Percentiles rank a stretch among this genome's conserved stretches.
Conservation (phyloP, 306 rosid species). For the Cicer cuneatum region DNA sequence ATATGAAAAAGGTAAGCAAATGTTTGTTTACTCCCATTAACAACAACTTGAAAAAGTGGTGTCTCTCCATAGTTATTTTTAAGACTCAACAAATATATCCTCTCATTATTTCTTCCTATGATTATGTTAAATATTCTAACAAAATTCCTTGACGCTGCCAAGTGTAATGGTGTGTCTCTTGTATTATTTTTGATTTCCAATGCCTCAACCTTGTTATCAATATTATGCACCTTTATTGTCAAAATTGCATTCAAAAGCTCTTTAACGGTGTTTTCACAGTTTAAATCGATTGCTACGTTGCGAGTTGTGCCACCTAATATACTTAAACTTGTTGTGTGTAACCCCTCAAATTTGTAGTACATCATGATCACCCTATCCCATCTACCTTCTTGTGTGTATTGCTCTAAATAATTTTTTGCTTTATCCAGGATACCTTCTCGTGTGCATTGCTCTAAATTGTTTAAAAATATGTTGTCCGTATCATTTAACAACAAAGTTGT, state of each 20-base stretch:
- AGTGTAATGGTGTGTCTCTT: conserved; percentile 36
- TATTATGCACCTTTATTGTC: background rate
- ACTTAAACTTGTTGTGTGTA: too few species aligned
- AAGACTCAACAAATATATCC: background rate
- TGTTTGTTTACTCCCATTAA: conserved; percentile 16
- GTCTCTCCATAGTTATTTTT: conserved; percentile 24
- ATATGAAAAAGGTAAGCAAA: conserved; percentile 36
- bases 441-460: too few species aligned
- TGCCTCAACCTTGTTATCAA: background rate
- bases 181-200: background rate
- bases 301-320: too few species aligned
- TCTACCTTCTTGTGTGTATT: too few species aligned
- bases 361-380: too few species aligned
- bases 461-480: too few species aligned
- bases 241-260: conserved; percentile 24
- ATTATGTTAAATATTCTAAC: background rate
- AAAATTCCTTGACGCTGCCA: conserved; percentile 45
- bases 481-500: too few species aligned
- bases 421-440: too few species aligned
- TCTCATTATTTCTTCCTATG: conserved; percentile 27
- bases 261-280: background rate
- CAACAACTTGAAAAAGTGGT: conserved; percentile 44
- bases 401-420: too few species aligned
- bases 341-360: too few species aligned
- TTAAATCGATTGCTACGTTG: background rate